These are phyloP conservation scores for Theileria parva DNA, from an alignment of 169 alveolate genomes.

Conservation along the genomic window DNA sequence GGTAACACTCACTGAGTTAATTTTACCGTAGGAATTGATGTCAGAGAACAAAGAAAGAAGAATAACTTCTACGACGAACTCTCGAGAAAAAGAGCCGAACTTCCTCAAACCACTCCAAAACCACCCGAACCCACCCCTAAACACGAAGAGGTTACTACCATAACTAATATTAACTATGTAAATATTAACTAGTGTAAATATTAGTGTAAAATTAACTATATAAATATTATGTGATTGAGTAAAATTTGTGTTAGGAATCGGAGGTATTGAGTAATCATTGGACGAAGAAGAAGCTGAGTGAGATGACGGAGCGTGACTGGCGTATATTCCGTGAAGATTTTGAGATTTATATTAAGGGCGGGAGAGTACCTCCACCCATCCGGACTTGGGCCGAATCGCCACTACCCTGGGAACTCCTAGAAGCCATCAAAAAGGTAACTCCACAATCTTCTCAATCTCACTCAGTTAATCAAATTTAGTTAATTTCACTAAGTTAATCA, in stretches of 20 bases:
- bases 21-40: slow-evolving; percentile 59
- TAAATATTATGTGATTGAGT: not conserved
- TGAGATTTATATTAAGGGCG: slow-evolving; percentile 88
- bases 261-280: slow-evolving; percentile 77
- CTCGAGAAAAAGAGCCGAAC: slow-evolving; percentile 64
- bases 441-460: slow-evolving; percentile 43
- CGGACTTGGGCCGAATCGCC: slow-evolving; percentile 89
- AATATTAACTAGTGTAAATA: not conserved
- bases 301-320: slow-evolving; percentile 95
- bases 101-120: slow-evolving; percentile 20
- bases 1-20: slow-evolving; percentile 45
- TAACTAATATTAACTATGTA: not conserved
- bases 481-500: too few relatives aligned
- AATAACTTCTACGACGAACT: slow-evolving; percentile 81
- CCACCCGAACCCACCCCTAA: not conserved
- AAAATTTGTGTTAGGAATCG: not conserved
- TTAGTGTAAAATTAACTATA: slow-evolving; percentile 36
- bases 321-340: slow-evolving; percentile 93
- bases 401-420: slow-evolving; percentile 75
- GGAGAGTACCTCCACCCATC: slow-evolving; percentile 91
- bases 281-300: slow-evolving; percentile 82
- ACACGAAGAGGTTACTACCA: not conserved
- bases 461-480: slow-evolving; percentile 30
- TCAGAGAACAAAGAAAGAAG: slow-evolving; percentile 78
- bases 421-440: slow-evolving; percentile 77